Evolutionary conservation across 495 filamentous ascomycete species (phyloP).

Genomic region (Wilcoxina mikolae): DNA sequence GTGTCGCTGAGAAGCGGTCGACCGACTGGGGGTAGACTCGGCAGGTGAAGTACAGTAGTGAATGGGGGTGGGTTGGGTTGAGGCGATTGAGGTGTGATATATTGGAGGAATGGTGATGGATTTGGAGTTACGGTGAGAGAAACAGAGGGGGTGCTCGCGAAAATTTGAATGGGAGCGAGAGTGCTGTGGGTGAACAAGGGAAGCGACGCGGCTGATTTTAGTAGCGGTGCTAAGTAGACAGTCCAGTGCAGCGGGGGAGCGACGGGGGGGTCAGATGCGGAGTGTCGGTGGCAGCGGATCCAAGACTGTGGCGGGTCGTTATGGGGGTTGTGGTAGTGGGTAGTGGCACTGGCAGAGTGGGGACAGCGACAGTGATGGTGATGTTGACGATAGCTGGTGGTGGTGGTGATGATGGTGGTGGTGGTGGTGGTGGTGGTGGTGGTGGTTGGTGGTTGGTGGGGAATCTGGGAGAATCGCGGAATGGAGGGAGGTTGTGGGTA

Average conservation of each 20-base stretch:
- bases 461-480: slow-evolving; percentile 23
- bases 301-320: slow-evolving; percentile 30
- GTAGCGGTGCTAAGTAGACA: slow-evolving; percentile 11
- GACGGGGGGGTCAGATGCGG: slow-evolving; percentile 17
- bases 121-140: slow-evolving; percentile 5
- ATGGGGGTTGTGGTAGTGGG: slow-evolving; percentile 9
- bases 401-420: slow-evolving; percentile 29
- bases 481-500: slow-evolving; percentile 35
- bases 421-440: slow-evolving; percentile 29
- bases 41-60: too few species aligned
- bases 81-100: not conserved
- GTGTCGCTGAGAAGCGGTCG: not conserved
- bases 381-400: slow-evolving; percentile 27
- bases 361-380: slow-evolving; percentile 20
- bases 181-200: slow-evolving; percentile 11
- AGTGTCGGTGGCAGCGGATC: slow-evolving; percentile 30
- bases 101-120: not conserved
- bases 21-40: not conserved
- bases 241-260: slow-evolving; percentile 17
- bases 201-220: slow-evolving; percentile 18
- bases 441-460: slow-evolving; percentile 21
- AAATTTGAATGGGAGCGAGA: slow-evolving; percentile 3
- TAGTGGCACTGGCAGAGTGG: slow-evolving; percentile 12
- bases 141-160: slow-evolving; percentile 12
- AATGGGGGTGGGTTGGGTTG: too few species aligned